Evolutionary conservation across 306 rosid genomes (phyloP).

Genomic region (Canavalia ensiformis): DNA sequence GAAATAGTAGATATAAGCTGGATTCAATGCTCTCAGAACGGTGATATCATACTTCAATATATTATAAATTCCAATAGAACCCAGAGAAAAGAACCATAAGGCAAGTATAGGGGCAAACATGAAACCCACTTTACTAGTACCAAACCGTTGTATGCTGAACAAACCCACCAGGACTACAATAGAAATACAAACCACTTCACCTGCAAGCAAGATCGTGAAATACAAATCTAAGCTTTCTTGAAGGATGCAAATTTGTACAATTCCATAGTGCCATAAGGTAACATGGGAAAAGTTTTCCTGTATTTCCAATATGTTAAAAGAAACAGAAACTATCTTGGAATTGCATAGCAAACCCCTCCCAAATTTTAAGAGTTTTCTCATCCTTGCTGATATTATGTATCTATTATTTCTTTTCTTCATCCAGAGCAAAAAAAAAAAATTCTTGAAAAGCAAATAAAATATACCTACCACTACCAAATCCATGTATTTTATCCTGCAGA

Average conservation of each 20-base stretch:
- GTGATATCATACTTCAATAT: conserved; percentile 65
- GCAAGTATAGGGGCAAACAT: conserved; percentile 90
- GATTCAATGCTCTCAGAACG: conserved; percentile 90
- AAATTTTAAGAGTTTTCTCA: background rate
- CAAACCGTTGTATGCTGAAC: conserved; percentile 91
- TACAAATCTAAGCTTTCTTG: conserved; percentile 38
- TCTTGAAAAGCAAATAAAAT: conserved; percentile 44
- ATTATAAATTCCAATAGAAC: conserved; percentile 87
- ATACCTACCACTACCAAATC: conserved; percentile 81
- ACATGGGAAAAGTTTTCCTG: background rate
- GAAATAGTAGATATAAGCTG: conserved; percentile 87
- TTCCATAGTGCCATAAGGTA: conserved; percentile 27
- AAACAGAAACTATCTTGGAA: background rate
- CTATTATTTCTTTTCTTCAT: conserved; percentile 1
- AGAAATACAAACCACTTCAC: conserved; percentile 73
- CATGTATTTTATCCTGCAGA: conserved; percentile 72
- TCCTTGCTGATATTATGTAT: conserved; percentile 11
- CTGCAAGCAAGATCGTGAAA: conserved; percentile 62
- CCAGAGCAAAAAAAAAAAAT: background rate
- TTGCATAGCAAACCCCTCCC: background rate
- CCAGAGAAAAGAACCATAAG: conserved; percentile 92
- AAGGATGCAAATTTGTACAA: conserved; percentile 8
- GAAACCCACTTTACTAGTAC: conserved; percentile 91
- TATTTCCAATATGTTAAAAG: background rate
- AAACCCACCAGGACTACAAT: conserved; percentile 69